These are phyloP conservation scores for Cynanchum wilfordii DNA, from an alignment of 257 asterid genomes.

Conservation along the genomic window DNA sequence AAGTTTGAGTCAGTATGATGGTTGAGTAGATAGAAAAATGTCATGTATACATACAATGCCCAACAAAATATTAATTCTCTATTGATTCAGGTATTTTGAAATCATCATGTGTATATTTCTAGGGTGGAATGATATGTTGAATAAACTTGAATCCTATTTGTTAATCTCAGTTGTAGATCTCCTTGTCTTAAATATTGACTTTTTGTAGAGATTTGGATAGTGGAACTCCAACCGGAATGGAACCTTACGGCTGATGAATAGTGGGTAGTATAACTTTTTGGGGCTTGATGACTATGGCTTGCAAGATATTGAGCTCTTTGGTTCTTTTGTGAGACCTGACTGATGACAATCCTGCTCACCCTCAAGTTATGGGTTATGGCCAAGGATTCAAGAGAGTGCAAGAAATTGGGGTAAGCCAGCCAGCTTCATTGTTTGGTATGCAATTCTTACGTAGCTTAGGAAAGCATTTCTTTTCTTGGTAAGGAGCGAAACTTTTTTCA, in stretches of 20 bases:
- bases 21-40: background rate
- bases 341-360: background rate
- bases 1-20: background rate
- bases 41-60: background rate
- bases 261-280: background rate
- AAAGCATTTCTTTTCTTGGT: background rate
- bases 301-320: background rate
- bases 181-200: background rate
- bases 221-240: background rate
- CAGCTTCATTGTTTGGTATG: background rate
- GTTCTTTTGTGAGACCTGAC: background rate
- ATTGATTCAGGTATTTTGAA: background rate
- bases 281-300: background rate
- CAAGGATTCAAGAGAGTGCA: background rate
- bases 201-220: background rate
- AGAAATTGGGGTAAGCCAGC: background rate
- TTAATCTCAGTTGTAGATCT: background rate
- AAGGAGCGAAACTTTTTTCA: background rate
- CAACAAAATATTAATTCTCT: background rate
- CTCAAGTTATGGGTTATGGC: background rate
- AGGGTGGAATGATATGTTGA: background rate
- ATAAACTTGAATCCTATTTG: background rate
- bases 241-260: background rate
- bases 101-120: background rate
- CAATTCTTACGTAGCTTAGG: background rate